Evolutionary conservation across 257 asterid species (phyloP), one percentile per base, ranked within the genome.

Genomic region (Nicotiana benthamiana): DNA sequence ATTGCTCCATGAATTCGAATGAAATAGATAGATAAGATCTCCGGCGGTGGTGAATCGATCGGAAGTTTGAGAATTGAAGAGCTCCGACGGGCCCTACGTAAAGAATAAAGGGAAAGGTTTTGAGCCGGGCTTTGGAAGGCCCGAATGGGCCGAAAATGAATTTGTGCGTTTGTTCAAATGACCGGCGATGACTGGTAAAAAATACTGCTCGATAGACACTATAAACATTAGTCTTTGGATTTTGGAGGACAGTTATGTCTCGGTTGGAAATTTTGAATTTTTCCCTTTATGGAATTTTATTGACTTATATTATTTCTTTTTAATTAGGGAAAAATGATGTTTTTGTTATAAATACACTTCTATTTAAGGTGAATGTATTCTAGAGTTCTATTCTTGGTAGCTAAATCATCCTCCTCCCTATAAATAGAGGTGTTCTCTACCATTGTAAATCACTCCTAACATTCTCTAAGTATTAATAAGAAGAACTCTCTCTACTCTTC

Each of bases 201-300:
- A 13, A 59, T 43, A 20, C 59, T 22, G 43, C 36, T 70, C 4
- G 24, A 40, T 6, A 36, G 59, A 40, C 77, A 40, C 77, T 70
- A 70, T 43, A 70, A 43, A 43, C 46, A 72, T 56, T 46, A 13
- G 20, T 68, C 2, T 22, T 15, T 43, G 60, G 36, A 72, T 46
- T 46, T 22, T 46, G 78, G 78, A 72, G 22, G 78, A 46, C 78
- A 72, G 60, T 72, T 46, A 72, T 46, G 60, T 72, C 40, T 46
- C 17, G 4, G 78, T 72, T 72, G 78, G 78, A 72, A 43, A 8
- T 1, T 40, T 2, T 15, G 0, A 9, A 11, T 26, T 3, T 13
- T 61, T 27, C 20, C 5, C 1, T 68, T 68, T 40, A n/a, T 68
- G 77, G 12, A 40, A 70, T 22, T 40, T 36, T 66, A 3, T 12